These are phyloP conservation scores for Lagerstroemia speciosa DNA, from an alignment of 345 rosid species.

Conservation along the genomic window DNA sequence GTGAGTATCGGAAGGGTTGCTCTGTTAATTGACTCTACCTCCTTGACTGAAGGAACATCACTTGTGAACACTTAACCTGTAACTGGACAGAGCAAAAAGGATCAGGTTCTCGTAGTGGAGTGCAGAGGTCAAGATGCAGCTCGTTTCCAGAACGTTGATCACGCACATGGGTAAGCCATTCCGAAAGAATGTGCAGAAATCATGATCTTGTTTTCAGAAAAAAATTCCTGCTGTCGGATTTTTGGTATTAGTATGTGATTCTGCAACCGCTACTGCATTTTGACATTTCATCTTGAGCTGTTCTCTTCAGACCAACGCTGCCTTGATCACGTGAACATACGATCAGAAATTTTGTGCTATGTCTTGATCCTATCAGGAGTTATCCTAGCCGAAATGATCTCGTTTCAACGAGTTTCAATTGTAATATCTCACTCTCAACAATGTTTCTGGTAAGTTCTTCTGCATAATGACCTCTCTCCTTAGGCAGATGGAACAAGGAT, in stretches of 20 bases:
- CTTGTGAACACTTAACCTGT: not conserved
- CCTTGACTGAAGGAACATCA: not conserved
- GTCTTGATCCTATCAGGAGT: not conserved
- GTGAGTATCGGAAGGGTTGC: conserved; percentile 22
- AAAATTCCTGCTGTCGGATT: not conserved
- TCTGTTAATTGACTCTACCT: not conserved
- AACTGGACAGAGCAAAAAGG: conserved; percentile 55
- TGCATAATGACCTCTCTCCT: not conserved
- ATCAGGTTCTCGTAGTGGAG: conserved; percentile 64
- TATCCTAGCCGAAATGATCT: not conserved
- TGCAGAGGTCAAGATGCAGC: conserved; percentile 97
- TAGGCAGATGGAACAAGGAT: conserved; percentile 73
- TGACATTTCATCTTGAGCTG: not conserved
- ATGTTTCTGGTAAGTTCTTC: not conserved
- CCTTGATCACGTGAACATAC: not conserved
- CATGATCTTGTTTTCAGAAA: not conserved
- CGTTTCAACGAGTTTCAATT: not conserved
- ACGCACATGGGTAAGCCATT: conserved; percentile 69
- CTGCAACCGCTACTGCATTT: not conserved
- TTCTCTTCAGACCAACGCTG: not conserved
- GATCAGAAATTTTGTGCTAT: not conserved
- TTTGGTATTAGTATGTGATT: not conserved
- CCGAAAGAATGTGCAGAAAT: not conserved
- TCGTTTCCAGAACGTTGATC: conserved; percentile 56
- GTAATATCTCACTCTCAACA: not conserved